Conservation (phyloP, 495 filamentous ascomycete genomes). For the Bacidia gigantensis region DNA sequence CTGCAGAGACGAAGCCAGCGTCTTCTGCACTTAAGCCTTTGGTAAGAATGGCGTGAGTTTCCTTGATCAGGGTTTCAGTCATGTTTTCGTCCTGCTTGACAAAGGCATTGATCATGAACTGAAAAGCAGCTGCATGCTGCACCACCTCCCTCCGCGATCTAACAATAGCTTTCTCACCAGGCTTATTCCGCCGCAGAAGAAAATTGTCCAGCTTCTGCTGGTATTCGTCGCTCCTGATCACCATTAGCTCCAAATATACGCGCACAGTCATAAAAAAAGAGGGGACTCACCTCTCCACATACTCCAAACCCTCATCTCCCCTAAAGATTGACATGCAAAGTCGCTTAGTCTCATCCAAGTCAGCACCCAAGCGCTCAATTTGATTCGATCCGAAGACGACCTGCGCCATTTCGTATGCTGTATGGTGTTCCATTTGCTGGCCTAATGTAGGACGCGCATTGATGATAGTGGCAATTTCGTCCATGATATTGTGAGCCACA, state of each 20-base stretch:
- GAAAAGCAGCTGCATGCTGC: slow-evolving; percentile 25
- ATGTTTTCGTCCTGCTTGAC: slow-evolving; percentile 15
- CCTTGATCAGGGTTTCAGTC: slow-evolving; percentile 21
- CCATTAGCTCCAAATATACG: too few species aligned
- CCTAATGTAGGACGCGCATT: too few species aligned
- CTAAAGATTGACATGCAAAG: too few species aligned
- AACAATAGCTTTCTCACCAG: slow-evolving; percentile 13
- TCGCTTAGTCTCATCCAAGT: too few species aligned
- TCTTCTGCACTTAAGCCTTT: slow-evolving; percentile 6
- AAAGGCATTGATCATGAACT: slow-evolving; percentile 17
- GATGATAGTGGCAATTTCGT: too few species aligned
- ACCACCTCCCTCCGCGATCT: slow-evolving; percentile 21
- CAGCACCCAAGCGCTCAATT: slow-evolving; percentile 18
- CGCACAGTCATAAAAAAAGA: too few species aligned
- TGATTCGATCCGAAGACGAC: slow-evolving; percentile 22
- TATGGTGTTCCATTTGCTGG: too few species aligned
- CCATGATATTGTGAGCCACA: too few species aligned
- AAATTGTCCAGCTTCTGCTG: slow-evolving; percentile 7
- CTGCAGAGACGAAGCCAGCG: slow-evolving; percentile 11
- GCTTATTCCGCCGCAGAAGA: neutral
- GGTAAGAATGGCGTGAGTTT: slow-evolving; percentile 25
- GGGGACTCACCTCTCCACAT: too few species aligned
- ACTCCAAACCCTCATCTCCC: too few species aligned
- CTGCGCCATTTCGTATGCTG: neutral
- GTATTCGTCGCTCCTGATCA: slow-evolving; percentile 14